Base-by-base conservation (phyloP, 176 grass and related monocot genomes). In the Juncus effusus region DNA sequence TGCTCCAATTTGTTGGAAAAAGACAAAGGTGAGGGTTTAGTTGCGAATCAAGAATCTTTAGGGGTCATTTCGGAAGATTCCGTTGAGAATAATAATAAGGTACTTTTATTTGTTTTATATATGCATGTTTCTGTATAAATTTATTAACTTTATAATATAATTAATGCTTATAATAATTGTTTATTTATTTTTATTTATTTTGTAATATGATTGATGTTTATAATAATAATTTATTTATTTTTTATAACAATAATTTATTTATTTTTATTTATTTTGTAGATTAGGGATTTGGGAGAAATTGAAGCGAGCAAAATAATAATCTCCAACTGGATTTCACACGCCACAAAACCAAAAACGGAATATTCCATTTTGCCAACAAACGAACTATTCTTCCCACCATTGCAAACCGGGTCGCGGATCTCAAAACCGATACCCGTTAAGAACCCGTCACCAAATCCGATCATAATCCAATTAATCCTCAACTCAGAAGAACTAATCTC, bases 361-460 rank as follows among this genome's bases (percentile, higher is more conserved):
- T 63, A 36, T 10, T 65, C 76, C 73, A 86, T 88, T 84, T 80
- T 93, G 79, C 82, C 86, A 65, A 77, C 66, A 50, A 77, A 93
- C 69, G 70, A 73, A 38, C 72, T 84, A 56, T 15, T 99, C 35
- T 99, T 89, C 86, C 94, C 94, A 39, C 62, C 79, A 44, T 81
- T 99, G 51, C 88, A 86, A 82, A 74, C 92, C 83, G 94, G 94
- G 72, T 89, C 85, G 19, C 83, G 86, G 58, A 64, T 82, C 56
- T 86, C 85, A 54, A 63, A 82, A 77, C 86, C 82, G 72, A 82
- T 99, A 82, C 77, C 64, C 12, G 63, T 99, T 36, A 86, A 76
- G 64, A 99, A 99, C 67, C 85, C 85, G 63, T 85, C 82, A 63
- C 75, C 81, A 45, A 59, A 77, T 19, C 78, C 60, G 79, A 77